Evolutionary conservation across 306 rosid genomes (phyloP).

Genomic region (Vigna angularis): DNA sequence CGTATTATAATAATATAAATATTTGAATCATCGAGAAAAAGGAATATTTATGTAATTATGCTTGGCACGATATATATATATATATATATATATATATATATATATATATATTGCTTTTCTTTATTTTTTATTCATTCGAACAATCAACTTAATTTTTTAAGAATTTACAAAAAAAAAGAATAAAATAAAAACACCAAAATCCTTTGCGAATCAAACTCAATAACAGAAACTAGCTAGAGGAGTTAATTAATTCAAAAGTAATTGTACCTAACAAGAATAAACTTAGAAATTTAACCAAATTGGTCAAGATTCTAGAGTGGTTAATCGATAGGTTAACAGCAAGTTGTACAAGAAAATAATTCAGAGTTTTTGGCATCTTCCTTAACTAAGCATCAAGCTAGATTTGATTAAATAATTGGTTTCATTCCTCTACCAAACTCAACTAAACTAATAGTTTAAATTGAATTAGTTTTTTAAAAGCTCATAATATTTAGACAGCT

Average conservation of each 20-base stretch:
- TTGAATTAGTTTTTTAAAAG: constrained; percentile 4
- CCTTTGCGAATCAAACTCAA: neutral
- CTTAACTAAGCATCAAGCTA: neutral
- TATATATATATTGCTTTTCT: neutral
- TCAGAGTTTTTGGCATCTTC: neutral
- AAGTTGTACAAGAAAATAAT: constrained; percentile 1
- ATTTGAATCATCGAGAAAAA: no score
- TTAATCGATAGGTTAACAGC: neutral
- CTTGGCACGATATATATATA: no score
- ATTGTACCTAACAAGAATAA: neutral
- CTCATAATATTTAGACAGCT: constrained; percentile 44
- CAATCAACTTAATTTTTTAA: neutral
- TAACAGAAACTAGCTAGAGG: neutral
- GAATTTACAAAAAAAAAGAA: neutral
- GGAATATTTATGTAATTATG: no score
- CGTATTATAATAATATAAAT: no score
- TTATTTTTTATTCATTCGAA: neutral
- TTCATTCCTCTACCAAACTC: neutral
- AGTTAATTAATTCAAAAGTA: neutral
- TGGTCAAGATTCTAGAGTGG: neutral
- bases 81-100: no score
- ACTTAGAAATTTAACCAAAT: neutral
- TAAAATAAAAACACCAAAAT: neutral
- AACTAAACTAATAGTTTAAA: neutral
- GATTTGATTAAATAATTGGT: constrained; percentile 15